Percentiles rank a stretch among this genome's conserved stretches.
These are phyloP conservation scores for Dioscorea cayenensis DNA, from an alignment of 116 monocot species.

Conservation along the genomic window DNA sequence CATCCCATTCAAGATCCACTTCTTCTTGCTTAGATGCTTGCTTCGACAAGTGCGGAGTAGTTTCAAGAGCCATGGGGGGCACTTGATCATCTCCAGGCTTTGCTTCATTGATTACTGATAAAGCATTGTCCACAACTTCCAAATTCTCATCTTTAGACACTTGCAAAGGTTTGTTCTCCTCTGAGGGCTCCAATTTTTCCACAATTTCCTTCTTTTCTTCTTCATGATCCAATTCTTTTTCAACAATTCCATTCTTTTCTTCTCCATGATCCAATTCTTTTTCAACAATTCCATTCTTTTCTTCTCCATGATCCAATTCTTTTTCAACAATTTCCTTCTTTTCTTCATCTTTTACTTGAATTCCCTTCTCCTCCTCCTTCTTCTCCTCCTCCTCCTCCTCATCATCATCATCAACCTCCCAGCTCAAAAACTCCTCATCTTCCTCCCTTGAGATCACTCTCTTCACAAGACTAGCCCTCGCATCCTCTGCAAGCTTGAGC, in stretches of 20 bases:
- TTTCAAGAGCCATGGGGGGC: constrained; percentile 4
- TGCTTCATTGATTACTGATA: neutral
- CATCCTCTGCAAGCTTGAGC: constrained; percentile 84
- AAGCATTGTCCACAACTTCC: constrained; percentile 7
- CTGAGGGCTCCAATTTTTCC: neutral
- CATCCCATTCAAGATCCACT: constrained; percentile 84
- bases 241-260: neutral
- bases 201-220: constrained; percentile 6
- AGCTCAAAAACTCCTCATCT: constrained; percentile 60
- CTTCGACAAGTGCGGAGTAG: constrained; percentile 25
- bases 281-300: constrained; percentile 1
- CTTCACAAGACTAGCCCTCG: constrained; percentile 74
- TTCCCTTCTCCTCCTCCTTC: constrained; percentile 3
- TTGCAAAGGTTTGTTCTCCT: neutral
- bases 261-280: neutral
- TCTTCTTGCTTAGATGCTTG: constrained; percentile 63
- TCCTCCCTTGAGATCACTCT: constrained; percentile 57
- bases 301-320: constrained; percentile 1
- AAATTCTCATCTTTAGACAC: constrained; percentile 14
- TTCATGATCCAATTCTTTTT: neutral
- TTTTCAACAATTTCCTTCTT: neutral
- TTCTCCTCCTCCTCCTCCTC: neutral
- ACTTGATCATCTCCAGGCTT: neutral
- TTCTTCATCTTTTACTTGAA: constrained; percentile 5
- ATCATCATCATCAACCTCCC: constrained; percentile 66